Base-by-base conservation (phyloP, 805 yeast genomes). In the Candida easanensis region DNA sequence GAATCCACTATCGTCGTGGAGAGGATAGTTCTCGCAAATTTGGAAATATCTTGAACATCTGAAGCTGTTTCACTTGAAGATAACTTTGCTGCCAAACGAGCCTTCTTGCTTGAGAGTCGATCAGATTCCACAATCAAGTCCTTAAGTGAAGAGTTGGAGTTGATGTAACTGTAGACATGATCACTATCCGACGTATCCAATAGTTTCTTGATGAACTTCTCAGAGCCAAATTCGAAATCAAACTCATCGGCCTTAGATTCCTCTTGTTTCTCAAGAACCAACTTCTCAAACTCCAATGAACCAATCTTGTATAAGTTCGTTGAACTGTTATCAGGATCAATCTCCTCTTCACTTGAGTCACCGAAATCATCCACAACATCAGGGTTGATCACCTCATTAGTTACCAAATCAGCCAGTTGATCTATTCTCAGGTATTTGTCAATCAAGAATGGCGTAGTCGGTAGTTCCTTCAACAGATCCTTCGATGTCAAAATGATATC, bases 381-480 rank as follows among this genome's bases (percentile, higher is more conserved):
- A 10, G 38, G 33, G n/a, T 48, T 30, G 5, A 41, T 28, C 2
- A 27, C 36, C 15, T 46, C 46, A 23, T 28, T 57, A 42, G 64
- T 61, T 10, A 82, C 54, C 28, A 80, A 58, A 39, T 71, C 70
- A 7, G 79, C 70, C 36, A 84, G 68, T 58, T 82, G 81, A 3
- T 80, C 77, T 41, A 82, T 68, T 46, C 84, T 66, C 39, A 80
- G 61, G 56, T 76, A 77, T 53, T 79, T 83, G 53, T 84, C 90
- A 46, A 83, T 81, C 36, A 83, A 65, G 53, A 71, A 83, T 0
- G 89, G 89, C 34, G 78, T 80, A 0, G 82, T 75, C 7, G 88
- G 90, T 23, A 82, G 63, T 49, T 83, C 88, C 39, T 65, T 75
- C 30, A 79, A 60, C 1, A 74, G 62, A 6, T 69, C 69, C 28